phyloP scores from a whole-genome alignment of 73 alveolate genomes.

The Symbiodinium natans region DNA sequence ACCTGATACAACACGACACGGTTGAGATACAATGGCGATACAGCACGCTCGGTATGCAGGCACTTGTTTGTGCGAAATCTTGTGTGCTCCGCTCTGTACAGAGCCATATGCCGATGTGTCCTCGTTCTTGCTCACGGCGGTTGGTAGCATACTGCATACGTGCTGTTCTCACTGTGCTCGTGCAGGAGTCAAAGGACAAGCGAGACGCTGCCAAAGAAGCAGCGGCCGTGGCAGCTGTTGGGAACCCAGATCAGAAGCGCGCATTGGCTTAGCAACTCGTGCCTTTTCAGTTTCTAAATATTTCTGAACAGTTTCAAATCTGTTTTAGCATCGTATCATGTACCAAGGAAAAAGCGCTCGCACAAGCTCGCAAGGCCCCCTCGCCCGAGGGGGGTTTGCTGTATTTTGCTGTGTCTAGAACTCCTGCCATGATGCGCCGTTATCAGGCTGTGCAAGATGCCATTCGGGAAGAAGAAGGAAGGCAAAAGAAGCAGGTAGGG shows the following conservation, averaged over 20 bases:
- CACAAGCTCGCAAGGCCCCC: conserved; percentile 47
- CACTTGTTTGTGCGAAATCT: no score
- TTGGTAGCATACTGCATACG: no score
- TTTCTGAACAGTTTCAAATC: not conserved
- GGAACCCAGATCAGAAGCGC: not conserved
- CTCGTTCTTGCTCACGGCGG: no score
- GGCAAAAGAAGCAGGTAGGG: conserved; percentile 29
- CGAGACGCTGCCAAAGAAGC: conserved; percentile 14
- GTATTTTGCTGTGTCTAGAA: not conserved
- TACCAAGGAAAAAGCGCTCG: conserved; percentile 32
- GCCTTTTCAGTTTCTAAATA: no score
- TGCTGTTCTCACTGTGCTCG: not conserved
- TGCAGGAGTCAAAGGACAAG: not conserved
- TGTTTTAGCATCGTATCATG: not conserved
- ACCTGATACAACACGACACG: no score
- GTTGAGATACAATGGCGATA: no score
- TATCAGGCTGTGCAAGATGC: conserved; percentile 33
- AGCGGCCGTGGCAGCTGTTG: not conserved
- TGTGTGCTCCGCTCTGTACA: no score
- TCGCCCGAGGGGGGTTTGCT: not conserved
- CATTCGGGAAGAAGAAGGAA: conserved; percentile 21
- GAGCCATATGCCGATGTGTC: no score
- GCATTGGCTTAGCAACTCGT: no score
- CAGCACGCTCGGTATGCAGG: no score
- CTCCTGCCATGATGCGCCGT: not conserved